Evolutionary conservation across 352 stramenopile genomes (phyloP).

Genomic region (Phytophthora uliginosa): DNA sequence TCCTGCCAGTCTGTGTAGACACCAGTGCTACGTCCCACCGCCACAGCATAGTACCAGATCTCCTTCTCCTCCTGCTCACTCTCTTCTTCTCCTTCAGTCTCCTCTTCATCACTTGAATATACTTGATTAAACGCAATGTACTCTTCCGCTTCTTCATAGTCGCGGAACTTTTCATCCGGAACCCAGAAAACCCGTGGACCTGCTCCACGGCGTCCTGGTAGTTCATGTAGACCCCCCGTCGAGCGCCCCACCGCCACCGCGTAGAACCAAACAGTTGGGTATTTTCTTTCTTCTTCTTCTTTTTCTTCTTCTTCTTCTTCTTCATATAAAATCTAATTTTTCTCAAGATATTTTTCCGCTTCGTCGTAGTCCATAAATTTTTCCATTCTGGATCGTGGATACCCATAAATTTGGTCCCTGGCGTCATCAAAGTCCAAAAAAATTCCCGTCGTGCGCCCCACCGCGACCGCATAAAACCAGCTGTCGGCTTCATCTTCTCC

Average conservation of each 20-base stretch:
- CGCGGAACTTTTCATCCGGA: conserved; percentile 24
- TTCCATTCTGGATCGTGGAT: neutral
- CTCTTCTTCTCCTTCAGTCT: conserved; percentile 6
- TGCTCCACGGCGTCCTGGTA: conserved; percentile 14
- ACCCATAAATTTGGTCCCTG: conserved; percentile 9
- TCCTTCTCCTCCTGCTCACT: conserved; percentile 7
- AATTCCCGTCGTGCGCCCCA: conserved; percentile 1
- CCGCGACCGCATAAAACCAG: conserved; percentile 1
- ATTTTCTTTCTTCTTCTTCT: conserved; percentile 2
- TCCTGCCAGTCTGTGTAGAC: conserved; percentile 58
- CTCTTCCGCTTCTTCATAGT: conserved; percentile 19
- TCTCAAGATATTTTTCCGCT: conserved; percentile 7
- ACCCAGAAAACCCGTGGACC: conserved; percentile 18
- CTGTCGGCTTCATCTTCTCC: neutral
- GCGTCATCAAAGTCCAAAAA: conserved; percentile 13
- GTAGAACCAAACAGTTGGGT: conserved; percentile 32
- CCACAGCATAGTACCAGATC: conserved; percentile 57
- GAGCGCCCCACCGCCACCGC: conserved; percentile 56
- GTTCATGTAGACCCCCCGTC: conserved; percentile 53
- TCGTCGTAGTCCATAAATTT: conserved; percentile 9
- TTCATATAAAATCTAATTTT: neutral
- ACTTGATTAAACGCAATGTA: conserved; percentile 24
- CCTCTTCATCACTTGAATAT: conserved; percentile 24
- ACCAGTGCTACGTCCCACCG: conserved; percentile 47
- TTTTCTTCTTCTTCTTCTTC: conserved; percentile 7